Evolutionary conservation across 2,329 filamentous ascomycete genomes (phyloP), one percentile per base, ranked within the genome.

Genomic region (Claviceps maximensis): DNA sequence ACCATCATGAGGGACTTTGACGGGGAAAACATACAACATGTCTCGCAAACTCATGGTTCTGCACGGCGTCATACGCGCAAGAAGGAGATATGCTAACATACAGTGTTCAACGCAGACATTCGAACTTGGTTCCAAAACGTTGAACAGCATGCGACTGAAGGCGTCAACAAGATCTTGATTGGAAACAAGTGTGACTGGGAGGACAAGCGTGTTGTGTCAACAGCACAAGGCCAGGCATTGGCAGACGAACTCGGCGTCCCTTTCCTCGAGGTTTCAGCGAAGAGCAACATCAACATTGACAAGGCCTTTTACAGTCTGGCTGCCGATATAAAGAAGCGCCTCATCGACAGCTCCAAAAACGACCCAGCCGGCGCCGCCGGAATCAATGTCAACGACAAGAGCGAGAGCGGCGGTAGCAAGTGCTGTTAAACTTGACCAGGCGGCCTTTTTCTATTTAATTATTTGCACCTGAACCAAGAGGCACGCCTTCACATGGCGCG

Each of bases 111-210:
- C 29, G 13, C 66, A 97, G 93, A 98, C 74, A 98, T 98, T 71
- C 86, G 90, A 66, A 97, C 93, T 60, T 98, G 93, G 93, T 98
- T 98, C 75, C 90, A 90, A 67, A 97, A 98, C 73, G 90, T 96
- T 62, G 90, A 96, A 70, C 90, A 95, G 71, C 90, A 98, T 74
- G 93, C 93, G 55, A 95, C 89, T 63, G 93, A 97, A 74, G 93
- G 93, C 64, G 93, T 98, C 67, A 96, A 97, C 82, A 98, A 97
- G 79, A 97, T 98, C 67, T 81, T 98, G 60, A 96, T 98, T 61
- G 93, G 93, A 69, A 98, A 98, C 80, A 98, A 98, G 75, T 98
- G 93, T 74, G 93, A 98, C 73, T 97, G 93, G 93, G 93, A 97
- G 72, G 93, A 98, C 74, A 97, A 97, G 79, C 86, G 93, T 61